Percentiles rank a stretch among this genome's conserved stretches.
These are phyloP conservation scores for Oxytropis ochrocephala DNA, from an alignment of 306 rosid genomes.

Conservation along the genomic window DNA sequence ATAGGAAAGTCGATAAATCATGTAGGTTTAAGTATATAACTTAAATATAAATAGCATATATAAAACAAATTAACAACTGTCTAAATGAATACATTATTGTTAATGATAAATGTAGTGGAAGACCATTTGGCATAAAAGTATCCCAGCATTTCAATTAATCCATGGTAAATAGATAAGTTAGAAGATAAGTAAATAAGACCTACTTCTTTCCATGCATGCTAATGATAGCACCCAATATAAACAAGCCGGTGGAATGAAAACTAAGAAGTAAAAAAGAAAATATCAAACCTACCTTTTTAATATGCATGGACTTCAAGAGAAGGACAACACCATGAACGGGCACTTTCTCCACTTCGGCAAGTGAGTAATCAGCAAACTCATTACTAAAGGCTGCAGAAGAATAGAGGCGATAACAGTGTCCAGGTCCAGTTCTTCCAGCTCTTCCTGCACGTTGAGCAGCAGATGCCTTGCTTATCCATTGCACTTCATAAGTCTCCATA, in stretches of 20 bases:
- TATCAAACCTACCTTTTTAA: slow-evolving; percentile 49
- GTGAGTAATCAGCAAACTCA: slow-evolving; percentile 58
- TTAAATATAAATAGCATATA: not conserved
- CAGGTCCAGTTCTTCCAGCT: slow-evolving; percentile 95
- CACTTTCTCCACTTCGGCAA: slow-evolving; percentile 72
- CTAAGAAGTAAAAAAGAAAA: not conserved
- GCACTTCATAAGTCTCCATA: slow-evolving; percentile 68
- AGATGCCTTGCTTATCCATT: slow-evolving; percentile 96
- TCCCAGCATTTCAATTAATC: not conserved
- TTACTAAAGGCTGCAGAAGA: slow-evolving; percentile 78
- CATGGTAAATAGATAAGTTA: not conserved
- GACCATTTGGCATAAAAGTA: not conserved
- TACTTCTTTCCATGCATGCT: not conserved
- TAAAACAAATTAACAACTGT: not conserved
- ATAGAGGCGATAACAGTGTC: slow-evolving; percentile 84
- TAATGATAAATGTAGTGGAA: not conserved
- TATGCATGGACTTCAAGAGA: slow-evolving; percentile 78
- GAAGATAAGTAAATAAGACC: not conserved
- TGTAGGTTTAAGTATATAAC: not conserved
- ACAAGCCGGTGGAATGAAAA: slow-evolving; percentile 12
- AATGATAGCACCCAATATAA: slow-evolving; percentile 5
- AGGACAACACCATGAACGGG: slow-evolving; percentile 88
- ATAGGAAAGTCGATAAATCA: not conserved
- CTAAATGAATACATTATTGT: not conserved
- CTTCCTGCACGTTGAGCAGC: slow-evolving; percentile 88